Evolutionary conservation across 73 alveolate species (phyloP).

Genomic region (Stentor coeruleus): DNA sequence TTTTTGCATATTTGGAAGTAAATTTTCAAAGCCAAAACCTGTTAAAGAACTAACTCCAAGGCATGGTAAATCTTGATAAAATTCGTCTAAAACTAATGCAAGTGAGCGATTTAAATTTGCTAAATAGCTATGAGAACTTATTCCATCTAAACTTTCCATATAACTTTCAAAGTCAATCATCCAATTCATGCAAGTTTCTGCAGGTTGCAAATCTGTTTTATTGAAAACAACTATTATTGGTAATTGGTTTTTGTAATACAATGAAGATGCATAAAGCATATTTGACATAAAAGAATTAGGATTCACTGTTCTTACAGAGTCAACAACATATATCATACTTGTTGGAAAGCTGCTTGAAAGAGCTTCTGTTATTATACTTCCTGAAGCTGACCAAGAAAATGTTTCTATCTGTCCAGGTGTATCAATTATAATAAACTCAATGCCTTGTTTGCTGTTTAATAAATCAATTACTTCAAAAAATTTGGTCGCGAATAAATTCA

Average conservation of each 20-base stretch:
- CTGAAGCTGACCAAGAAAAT: slow-evolving; percentile 95
- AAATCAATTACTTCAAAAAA: slow-evolving; percentile 61
- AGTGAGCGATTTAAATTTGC: slow-evolving; percentile 55
- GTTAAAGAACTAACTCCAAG: slow-evolving; percentile 70
- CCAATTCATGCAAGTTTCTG: slow-evolving; percentile 69
- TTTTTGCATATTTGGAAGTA: slow-evolving; percentile 27
- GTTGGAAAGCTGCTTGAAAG: slow-evolving; percentile 87
- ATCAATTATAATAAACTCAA: slow-evolving; percentile 68
- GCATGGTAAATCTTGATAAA: slow-evolving; percentile 53
- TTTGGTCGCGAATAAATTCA: slow-evolving; percentile 88
- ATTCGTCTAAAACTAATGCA: slow-evolving; percentile 72
- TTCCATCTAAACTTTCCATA: slow-evolving; percentile 48
- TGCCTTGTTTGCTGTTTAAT: slow-evolving; percentile 27
- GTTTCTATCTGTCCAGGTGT: slow-evolving; percentile 98
- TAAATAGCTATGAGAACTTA: slow-evolving; percentile 56
- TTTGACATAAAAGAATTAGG: slow-evolving; percentile 97
- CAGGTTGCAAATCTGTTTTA: slow-evolving; percentile 80
- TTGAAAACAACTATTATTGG: slow-evolving; percentile 89
- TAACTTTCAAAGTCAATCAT: slow-evolving; percentile 65
- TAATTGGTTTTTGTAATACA: slow-evolving; percentile 84
- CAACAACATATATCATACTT: slow-evolving; percentile 81
- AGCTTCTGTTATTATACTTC: slow-evolving; percentile 85
- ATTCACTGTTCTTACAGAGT: slow-evolving; percentile 85
- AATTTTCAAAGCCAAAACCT: slow-evolving; percentile 72
- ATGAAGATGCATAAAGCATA: slow-evolving; percentile 87